These are phyloP conservation scores for Centaurea solstitialis DNA, from an alignment of 129 eudicot genomes.

Conservation along the genomic window DNA sequence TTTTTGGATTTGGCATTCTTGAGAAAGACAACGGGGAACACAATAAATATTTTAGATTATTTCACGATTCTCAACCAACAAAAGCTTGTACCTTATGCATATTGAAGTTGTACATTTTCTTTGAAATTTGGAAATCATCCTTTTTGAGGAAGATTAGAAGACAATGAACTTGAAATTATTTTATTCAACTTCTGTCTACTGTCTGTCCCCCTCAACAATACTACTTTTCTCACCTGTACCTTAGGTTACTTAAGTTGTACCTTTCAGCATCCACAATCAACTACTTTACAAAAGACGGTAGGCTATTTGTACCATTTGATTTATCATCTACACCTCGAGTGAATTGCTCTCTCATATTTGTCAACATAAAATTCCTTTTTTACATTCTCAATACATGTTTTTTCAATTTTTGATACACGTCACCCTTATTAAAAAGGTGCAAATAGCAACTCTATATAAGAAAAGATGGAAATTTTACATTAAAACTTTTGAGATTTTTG, in stretches of 20 bases:
- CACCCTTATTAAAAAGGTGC: too few species aligned
- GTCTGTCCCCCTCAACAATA: not conserved
- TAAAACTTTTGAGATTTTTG: too few species aligned
- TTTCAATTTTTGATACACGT: too few species aligned
- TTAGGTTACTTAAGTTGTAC: not conserved
- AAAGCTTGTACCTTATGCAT: not conserved
- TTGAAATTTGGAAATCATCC: not conserved
- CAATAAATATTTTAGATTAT: not conserved
- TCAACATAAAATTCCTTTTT: too few species aligned
- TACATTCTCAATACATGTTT: too few species aligned
- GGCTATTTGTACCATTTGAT: too few species aligned
- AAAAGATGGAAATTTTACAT: too few species aligned
- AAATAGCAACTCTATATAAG: too few species aligned
- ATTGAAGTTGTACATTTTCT: not conserved
- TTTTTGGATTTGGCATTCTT: not conserved
- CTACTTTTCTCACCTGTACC: not conserved
- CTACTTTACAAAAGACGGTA: too few species aligned
- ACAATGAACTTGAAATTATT: not conserved
- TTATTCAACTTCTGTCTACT: not conserved
- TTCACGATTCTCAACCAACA: not conserved
- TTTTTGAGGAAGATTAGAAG: not conserved
- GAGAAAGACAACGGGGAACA: not conserved
- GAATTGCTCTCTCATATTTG: too few species aligned
- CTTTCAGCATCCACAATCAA: too few species aligned
- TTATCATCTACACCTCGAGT: too few species aligned